Conservation (phyloP, 352 stramenopile species). For the Phytopythium chamaehyphon region DNA sequence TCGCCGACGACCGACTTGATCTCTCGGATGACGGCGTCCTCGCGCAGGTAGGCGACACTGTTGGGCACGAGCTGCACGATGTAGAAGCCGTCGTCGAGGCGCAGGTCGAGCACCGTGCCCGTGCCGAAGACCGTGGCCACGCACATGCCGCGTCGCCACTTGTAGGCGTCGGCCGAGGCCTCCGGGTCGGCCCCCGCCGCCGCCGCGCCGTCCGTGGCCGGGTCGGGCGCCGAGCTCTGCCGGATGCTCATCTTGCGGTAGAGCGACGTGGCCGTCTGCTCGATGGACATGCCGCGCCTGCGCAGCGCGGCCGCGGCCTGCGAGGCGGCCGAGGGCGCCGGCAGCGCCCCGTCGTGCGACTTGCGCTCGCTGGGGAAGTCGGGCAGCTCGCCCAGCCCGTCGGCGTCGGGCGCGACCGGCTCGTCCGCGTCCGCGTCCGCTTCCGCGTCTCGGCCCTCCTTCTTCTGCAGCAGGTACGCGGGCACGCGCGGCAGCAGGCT, state of each 20-base stretch:
- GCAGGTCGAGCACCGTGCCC: constrained; percentile 66
- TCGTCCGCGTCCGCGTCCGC: constrained; percentile 17
- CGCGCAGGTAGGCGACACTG: constrained; percentile 60
- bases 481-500: constrained; percentile 63
- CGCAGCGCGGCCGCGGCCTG: constrained; percentile 23
- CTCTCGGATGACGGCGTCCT: constrained; percentile 67
- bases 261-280: constrained; percentile 44
- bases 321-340: constrained; percentile 24
- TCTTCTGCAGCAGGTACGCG: constrained; percentile 41
- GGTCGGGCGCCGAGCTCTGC: constrained; percentile 30
- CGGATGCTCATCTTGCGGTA: constrained; percentile 53
- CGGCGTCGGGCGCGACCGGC: constrained; percentile 18
- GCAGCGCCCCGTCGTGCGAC: constrained; percentile 35
- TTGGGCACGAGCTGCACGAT: constrained; percentile 74
- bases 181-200: constrained; percentile 16
- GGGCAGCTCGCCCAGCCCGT: constrained; percentile 41
- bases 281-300: constrained; percentile 46
- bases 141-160: constrained; percentile 55
- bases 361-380: constrained; percentile 37
- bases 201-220: constrained; percentile 27
- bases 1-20: constrained; percentile 85
- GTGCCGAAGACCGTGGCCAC: constrained; percentile 78
- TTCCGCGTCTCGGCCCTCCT: constrained; percentile 15
- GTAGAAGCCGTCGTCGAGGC: constrained; percentile 65
- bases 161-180: constrained; percentile 33